phyloP scores from a whole-genome alignment of 192 early-diverging fungal species.

The Entomortierella beljakovae region DNA sequence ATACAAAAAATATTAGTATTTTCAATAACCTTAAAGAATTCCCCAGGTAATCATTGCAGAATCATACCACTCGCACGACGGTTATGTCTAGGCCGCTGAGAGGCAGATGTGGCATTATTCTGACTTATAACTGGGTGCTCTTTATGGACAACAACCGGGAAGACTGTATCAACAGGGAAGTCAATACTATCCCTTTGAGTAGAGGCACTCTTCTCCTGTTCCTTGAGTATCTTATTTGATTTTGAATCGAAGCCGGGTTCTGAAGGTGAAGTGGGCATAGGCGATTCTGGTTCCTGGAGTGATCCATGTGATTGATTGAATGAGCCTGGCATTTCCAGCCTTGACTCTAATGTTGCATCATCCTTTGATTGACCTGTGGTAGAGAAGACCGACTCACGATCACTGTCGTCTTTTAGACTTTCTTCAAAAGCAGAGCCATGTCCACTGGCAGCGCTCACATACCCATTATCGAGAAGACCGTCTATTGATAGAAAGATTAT shows the following conservation, averaged over 20 bases:
- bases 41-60: neutral
- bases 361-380: neutral
- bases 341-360: neutral
- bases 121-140: constrained; percentile 3
- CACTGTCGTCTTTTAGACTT: constrained; percentile 50
- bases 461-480: constrained; percentile 60
- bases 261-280: constrained; percentile 17
- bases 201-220: neutral
- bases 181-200: constrained; percentile 1
- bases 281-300: constrained; percentile 38
- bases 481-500: constrained; percentile 33
- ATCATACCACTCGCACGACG: constrained; percentile 45
- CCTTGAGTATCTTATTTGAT: constrained; percentile 4
- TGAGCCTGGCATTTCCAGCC: constrained; percentile 36
- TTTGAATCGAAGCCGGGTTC: neutral
- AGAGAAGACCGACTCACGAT: constrained; percentile 48
- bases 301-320: constrained; percentile 51
- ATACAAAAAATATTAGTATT: neutral
- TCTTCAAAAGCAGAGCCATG: constrained; percentile 66
- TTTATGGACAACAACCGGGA: constrained; percentile 37
- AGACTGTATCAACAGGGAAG: constrained; percentile 28
- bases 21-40: neutral
- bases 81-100: neutral
- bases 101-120: neutral
- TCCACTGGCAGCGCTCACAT: constrained; percentile 77